Conservation (phyloP, 768 basidiomycete species). For the Obba rivulosa region DNA sequence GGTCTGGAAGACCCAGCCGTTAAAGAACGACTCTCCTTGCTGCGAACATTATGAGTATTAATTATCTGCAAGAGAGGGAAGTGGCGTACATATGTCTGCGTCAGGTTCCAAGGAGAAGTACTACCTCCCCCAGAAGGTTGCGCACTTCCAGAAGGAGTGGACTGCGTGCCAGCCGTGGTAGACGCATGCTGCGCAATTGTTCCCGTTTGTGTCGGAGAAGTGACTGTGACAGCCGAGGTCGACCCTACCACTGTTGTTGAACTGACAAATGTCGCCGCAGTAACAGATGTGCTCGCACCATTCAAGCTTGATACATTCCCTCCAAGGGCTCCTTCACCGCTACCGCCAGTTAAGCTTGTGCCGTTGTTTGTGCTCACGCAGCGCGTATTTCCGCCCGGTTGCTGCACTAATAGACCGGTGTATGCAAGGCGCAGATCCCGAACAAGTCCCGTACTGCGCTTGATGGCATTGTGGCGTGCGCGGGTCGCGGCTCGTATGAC, state of each 20-base stretch:
- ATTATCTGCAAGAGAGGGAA: neutral
- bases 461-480: constrained; percentile 50
- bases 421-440: constrained; percentile 68
- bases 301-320: no score
- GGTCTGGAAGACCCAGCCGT: constrained; percentile 74
- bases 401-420: constrained; percentile 39
- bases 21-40: constrained; percentile 72
- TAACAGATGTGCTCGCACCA: neutral
- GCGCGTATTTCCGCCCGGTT: constrained; percentile 5
- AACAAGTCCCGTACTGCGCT: constrained; percentile 57
- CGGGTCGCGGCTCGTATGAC: constrained; percentile 39
- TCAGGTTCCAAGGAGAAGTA: constrained; percentile 39
- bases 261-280: neutral
- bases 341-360: neutral
- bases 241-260: neutral
- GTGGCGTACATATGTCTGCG: constrained; percentile 49
- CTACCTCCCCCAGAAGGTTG: constrained; percentile 4
- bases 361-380: constrained; percentile 10
- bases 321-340: neutral
- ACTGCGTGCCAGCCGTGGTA: constrained; percentile 14
- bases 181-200: constrained; percentile 1
- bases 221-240: neutral
- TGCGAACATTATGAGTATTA: constrained; percentile 22
- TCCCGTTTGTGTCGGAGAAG: constrained; percentile 1
- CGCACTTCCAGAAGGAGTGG: constrained; percentile 15